Conservation (phyloP, 1,139 yeast genomes). For the Saccharomycopsis hybrid region DNA sequence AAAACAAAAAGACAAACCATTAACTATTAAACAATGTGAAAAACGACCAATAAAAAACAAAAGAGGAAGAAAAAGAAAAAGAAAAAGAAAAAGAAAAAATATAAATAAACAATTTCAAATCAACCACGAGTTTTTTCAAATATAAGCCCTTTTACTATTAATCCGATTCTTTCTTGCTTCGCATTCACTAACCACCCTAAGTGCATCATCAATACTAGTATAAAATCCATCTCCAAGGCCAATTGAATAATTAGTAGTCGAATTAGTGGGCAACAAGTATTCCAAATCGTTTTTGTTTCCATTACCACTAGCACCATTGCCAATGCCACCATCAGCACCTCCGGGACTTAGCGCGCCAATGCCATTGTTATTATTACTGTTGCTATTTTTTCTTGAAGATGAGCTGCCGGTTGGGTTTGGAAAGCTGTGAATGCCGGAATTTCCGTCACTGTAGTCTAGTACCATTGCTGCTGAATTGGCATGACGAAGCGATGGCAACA, state of each 20-base stretch:
- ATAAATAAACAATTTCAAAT: too few species aligned
- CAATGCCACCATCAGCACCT: neutral
- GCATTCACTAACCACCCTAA: conserved; percentile 23
- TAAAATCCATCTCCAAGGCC: conserved; percentile 23
- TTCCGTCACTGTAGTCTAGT: neutral
- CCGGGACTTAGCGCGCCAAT: too few species aligned
- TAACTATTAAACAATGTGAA: too few species aligned
- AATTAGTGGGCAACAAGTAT: neutral
- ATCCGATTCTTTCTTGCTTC: neutral
- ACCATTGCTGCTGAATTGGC: neutral
- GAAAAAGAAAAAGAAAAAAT: too few species aligned
- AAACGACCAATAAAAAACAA: too few species aligned
- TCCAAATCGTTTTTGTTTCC: neutral
- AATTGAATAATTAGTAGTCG: neutral
- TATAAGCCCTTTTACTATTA: neutral
- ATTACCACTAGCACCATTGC: neutral
- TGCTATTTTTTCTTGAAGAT: neutral
- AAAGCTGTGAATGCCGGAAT: conserved; percentile 1
- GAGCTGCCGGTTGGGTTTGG: neutral
- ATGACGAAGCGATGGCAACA: neutral
- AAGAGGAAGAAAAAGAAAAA: too few species aligned
- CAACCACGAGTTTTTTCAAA: neutral
- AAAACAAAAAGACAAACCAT: too few species aligned
- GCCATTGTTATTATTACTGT: too few species aligned
- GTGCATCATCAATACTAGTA: conserved; percentile 26